A percentile compares a stretch with the other conserved stretches of the same genome.
Evolutionary conservation across 2,329 filamentous ascomycete species (phyloP).

Genomic region (Gaeumannomyces tritici): DNA sequence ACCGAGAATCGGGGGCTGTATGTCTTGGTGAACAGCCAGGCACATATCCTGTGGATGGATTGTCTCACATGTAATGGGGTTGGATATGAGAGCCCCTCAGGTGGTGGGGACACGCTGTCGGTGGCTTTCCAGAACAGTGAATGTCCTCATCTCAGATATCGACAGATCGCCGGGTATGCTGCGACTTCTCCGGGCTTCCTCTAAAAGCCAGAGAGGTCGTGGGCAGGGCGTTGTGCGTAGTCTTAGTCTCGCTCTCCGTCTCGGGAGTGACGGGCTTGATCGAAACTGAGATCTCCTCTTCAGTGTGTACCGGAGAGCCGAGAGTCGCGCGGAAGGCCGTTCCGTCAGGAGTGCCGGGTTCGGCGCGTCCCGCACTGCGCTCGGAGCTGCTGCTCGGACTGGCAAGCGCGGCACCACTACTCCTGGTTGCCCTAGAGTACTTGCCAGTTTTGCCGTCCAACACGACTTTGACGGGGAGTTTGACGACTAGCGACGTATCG

Average conservation of each 20-base stretch:
- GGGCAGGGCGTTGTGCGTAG: neutral
- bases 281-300: slow-evolving; percentile 19
- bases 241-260: neutral
- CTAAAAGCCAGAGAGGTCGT: slow-evolving; percentile 46
- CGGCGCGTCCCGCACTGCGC: neutral
- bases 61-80: neutral
- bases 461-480: slow-evolving; percentile 47
- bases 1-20: neutral
- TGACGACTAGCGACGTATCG: slow-evolving; percentile 62
- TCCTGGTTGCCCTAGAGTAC: slow-evolving; percentile 16
- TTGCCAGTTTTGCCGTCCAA: slow-evolving; percentile 23
- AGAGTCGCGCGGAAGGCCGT: neutral
- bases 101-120: neutral
- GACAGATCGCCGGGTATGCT: slow-evolving; percentile 21
- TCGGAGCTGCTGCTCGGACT: slow-evolving; percentile 7
- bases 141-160: slow-evolving; percentile 14
- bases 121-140: too few species aligned
- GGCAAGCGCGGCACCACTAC: neutral
- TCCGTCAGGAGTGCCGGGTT: neutral
- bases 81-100: neutral
- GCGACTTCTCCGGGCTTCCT: slow-evolving; percentile 50
- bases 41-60: neutral
- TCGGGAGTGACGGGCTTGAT: slow-evolving; percentile 8
- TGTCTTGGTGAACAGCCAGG: neutral
- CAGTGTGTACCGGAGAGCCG: slow-evolving; percentile 12